Evolutionary conservation across 352 stramenopile species (phyloP), one percentile per base, ranked within the genome.

Genomic region (Stephanocyclus meneghinianus): DNA sequence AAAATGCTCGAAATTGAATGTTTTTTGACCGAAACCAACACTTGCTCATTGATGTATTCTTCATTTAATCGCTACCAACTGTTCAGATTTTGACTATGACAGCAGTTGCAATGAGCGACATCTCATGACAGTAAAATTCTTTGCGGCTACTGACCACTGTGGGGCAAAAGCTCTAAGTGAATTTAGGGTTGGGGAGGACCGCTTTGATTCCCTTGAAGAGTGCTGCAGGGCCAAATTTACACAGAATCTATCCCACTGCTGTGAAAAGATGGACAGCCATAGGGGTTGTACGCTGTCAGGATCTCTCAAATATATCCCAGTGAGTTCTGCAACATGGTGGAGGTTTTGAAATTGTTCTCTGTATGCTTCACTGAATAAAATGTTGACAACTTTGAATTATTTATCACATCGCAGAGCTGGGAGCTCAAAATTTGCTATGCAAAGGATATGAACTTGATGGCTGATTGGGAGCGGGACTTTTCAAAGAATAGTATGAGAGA

Each of bases 161-260:
- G 37, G 21, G 3, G 51, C 51, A 6, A 60, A 60, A 60, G 51
- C n/a, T 11, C 32, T 60, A 16, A 60, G 51, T 26, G 16, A 60
- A 37, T 60, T 60, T 16, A 1, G n/a, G 21, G 51, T 26, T 8
- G 3, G 32, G n/a, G 51, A 60, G 21, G 21, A 11, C 10, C 26
- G 51, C 9, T 60, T 40, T 60, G 51, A 60, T 26, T 60, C 51
- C 32, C 51, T 60, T 60, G 51, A 60, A 40, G 51, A 60, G 7
- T 60, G 51, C n/a, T 60, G 51, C 51, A 8, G 26, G 7, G n/a
- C 51, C 7, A 60, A 60, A n/a, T 60, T 60, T 37, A 9, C 51
- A 10, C 51, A 40, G 51, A 3, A 0, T 40, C 7, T 60, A 11
- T 60, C 51, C 16, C 18, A 60, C 6, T 60, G 51, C n/a, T 60